Evolutionary conservation across 225 moss, liverwort and hornwort species (phyloP), one percentile per base, ranked within the genome.

Genomic region (Thuidium tamariscinum): DNA sequence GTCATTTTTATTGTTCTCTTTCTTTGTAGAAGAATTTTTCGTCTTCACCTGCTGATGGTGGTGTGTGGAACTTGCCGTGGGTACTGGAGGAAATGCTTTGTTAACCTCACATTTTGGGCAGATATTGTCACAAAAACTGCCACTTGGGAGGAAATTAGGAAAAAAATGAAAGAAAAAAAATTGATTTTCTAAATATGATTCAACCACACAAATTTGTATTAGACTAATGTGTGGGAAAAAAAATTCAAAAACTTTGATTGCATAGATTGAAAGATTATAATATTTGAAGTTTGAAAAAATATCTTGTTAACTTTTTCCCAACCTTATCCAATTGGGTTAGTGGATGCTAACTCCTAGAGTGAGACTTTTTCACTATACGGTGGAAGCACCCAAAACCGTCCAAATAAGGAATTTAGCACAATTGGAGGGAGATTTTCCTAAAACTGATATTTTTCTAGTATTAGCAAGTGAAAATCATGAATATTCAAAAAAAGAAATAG

Each of bases 211-310:
- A 69, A 42, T 27, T 44, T 23, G 9, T 27, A 71, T 16, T 16
- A 5, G 2, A 16, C 2, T 16, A 27, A 44, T 44, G 10, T 46
- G 15, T 10, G 29, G 27, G 9, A 9, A 44, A 9, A 29, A 10
- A 27, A 17, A 16, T 34, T 26, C 0, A 16, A 3, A 9, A 44
- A 5, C 2, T 10, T 71, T 29, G 3, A 10, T 2, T 0, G 0
- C 6, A 29, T 2, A 44, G 1, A 29, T 44, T 29, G 17, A 46
- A 29, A 29, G 46, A 46, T 29, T 29, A 29, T 71, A 1, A 14
- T 0, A 0, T 27, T 70, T 44, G 42, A 29, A 44, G 10, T 44
- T 16, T 1, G 6, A 68, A 71, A 5, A 21, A 23, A 34, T 23
- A 13, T n/a, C n/a, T n/a, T n/a, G n/a, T n/a, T n/a, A n/a, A 0